A percentile compares a stretch with the other conserved stretches of the same genome.
phyloP scores from a whole-genome alignment of 352 stramenopile genomes.

The Pythium rishiriense region DNA sequence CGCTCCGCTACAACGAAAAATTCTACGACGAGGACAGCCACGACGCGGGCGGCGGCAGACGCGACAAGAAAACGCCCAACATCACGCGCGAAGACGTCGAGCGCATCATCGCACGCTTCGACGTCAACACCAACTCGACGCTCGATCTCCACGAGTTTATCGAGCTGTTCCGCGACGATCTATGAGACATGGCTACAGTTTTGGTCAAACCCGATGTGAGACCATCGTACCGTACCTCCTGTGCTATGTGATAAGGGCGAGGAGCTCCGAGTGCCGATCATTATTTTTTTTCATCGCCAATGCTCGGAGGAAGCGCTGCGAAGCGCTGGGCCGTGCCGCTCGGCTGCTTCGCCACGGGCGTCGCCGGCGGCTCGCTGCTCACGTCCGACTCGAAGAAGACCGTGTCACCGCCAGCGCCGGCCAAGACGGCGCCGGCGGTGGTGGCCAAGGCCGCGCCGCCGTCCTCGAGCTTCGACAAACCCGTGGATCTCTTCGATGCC shows the following conservation, averaged over 20 bases:
- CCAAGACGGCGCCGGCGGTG: not conserved
- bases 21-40: conserved; percentile 53
- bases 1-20: conserved; percentile 66
- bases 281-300: not conserved
- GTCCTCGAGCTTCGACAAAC: conserved; percentile 28
- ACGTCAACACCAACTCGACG: conserved; percentile 69
- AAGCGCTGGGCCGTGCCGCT: conserved; percentile 28
- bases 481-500: conserved; percentile 60
- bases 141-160: conserved; percentile 81
- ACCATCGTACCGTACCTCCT: not conserved
- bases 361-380: conserved; percentile 27
- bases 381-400: conserved; percentile 2
- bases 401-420: not conserved
- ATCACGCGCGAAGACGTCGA: conserved; percentile 62
- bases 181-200: conserved; percentile 32
- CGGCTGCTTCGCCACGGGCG: conserved; percentile 28
- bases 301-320: not conserved
- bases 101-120: conserved; percentile 76
- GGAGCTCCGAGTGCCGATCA: not conserved
- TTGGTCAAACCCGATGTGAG: conserved; percentile 6
- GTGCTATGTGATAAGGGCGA: not conserved
- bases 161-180: conserved; percentile 75
- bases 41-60: not conserved
- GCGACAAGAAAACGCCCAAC: not conserved
- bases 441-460: too few species aligned